Percentiles rank a stretch among this genome's conserved stretches.
These are phyloP conservation scores for Adansonia madagascariensis DNA, from an alignment of 441 rosid genomes.

Conservation along the genomic window DNA sequence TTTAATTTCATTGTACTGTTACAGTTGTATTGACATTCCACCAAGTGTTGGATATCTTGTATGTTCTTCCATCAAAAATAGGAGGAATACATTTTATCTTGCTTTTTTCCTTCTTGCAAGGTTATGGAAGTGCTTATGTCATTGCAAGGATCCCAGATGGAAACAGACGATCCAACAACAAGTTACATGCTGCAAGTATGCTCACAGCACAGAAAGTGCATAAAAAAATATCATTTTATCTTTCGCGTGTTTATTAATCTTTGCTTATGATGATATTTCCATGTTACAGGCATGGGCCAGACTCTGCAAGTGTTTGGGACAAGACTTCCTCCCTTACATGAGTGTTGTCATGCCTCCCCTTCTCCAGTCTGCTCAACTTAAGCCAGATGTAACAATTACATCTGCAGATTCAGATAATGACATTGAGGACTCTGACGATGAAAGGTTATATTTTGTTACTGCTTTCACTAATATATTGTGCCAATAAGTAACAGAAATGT, in stretches of 20 bases:
- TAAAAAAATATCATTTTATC: conserved; percentile 14
- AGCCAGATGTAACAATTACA: conserved; percentile 98
- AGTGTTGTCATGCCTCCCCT: conserved; percentile 97
- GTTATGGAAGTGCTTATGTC: conserved; percentile 99
- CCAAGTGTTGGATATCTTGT: background rate
- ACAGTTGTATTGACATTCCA: background rate
- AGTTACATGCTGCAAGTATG: conserved; percentile 98
- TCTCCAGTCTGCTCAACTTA: conserved; percentile 96
- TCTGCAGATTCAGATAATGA: conserved; percentile 98
- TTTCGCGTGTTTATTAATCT: background rate
- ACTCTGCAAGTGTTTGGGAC: conserved; percentile 98
- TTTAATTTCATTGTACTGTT: conserved; percentile 10
- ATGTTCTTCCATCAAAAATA: background rate
- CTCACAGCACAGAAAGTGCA: conserved; percentile 22
- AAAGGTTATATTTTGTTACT: conserved; percentile 54
- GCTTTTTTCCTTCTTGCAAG: conserved; percentile 42
- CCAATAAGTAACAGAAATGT: background rate
- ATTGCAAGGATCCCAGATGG: conserved; percentile 95
- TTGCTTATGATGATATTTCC: conserved; percentile 21
- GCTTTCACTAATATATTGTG: conserved; percentile 25
- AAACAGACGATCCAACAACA: conserved; percentile 95
- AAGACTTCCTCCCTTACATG: conserved; percentile 98
- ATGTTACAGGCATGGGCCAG: conserved; percentile 94
- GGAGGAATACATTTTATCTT: conserved; percentile 4
- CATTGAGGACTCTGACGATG: conserved; percentile 92